Percentiles rank a stretch among this genome's conserved stretches.
These are phyloP conservation scores for Trichoderma sp. DNA, from an alignment of 2,329 filamentous ascomycete species.

Conservation along the genomic window DNA sequence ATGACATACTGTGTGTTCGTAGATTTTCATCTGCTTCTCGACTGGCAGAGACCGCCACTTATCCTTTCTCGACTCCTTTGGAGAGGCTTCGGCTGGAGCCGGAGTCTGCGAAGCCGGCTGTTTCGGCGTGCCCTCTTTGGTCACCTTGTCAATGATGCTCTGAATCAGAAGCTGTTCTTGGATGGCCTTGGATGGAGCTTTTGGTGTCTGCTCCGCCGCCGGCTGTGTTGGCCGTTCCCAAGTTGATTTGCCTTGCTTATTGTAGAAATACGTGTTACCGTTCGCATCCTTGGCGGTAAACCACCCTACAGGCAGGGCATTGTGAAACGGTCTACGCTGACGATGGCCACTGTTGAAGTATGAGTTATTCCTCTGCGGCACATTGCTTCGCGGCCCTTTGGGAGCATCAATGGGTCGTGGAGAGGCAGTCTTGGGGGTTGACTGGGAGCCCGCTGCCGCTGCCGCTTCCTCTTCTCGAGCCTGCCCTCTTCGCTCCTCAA, in stretches of 20 bases:
- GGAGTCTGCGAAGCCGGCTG: slow-evolving; percentile 65
- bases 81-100: slow-evolving; percentile 58
- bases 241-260: slow-evolving; percentile 73
- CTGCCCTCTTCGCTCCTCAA: slow-evolving; percentile 63
- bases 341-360: slow-evolving; percentile 51
- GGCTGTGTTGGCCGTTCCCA: slow-evolving; percentile 79
- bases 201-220: slow-evolving; percentile 65
- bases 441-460: slow-evolving; percentile 32
- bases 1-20: slow-evolving; percentile 84
- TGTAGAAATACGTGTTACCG: slow-evolving; percentile 85
- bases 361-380: slow-evolving; percentile 55
- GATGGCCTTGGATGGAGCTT: slow-evolving; percentile 64
- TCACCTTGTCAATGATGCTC: slow-evolving; percentile 83
- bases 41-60: slow-evolving; percentile 71
- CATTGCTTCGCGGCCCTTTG: slow-evolving; percentile 64
- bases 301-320: slow-evolving; percentile 80
- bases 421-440: slow-evolving; percentile 47
- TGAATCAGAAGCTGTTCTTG: slow-evolving; percentile 75
- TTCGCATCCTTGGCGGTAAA: slow-evolving; percentile 72
- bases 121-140: slow-evolving; percentile 64
- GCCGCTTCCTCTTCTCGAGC: slow-evolving; percentile 49
- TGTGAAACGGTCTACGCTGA: slow-evolving; percentile 58
- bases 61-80: slow-evolving; percentile 64
- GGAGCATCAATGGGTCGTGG: slow-evolving; percentile 57
- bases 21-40: slow-evolving; percentile 94